Evolutionary conservation across 164 flowering plant genomes (phyloP), one percentile per base, ranked within the genome.

Genomic region (Buxus sempervirens): DNA sequence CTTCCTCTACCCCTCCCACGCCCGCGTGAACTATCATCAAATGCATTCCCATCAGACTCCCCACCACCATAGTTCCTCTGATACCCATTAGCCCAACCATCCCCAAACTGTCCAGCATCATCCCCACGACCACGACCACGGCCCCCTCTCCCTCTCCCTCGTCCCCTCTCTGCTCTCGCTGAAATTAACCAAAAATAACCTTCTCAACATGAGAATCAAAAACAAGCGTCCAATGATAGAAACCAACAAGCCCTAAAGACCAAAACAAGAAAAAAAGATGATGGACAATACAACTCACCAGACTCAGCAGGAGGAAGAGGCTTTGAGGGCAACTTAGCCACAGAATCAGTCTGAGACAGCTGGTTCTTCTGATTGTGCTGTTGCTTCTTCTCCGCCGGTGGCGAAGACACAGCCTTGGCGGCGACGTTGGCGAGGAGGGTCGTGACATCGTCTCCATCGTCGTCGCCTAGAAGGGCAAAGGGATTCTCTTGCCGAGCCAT

Each of bases 381-480:
- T 36, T 14, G n/a, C 49, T 70, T 70, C 72, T 63, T 54, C 59
- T 57, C 61, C 9, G 51, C 12, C 7, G 70, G 60, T 0, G 72
- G 66, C 9, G 73, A 41, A 9, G 65, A 10, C 0, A 7, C 66
- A 5, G 42, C 49, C 69, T 70, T 70, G 28, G 72, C 66, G 28
- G 75, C 72, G 61, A 65, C 72, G 19, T 49, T 55, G 5, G 77
- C 75, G 3, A 70, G 22, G 20, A 78, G 73, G 4, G 61, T 24
- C 2, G 58, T 36, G 36, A 78, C 14, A 56, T 75, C 79, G 55
- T 78, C 81, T 6, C 67, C 63, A 26, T 73, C 81, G 8, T 75
- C 81, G 24, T 73, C 81, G 45, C 26, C 57, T 49, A 78, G 62
- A 15, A 78, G 75, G 26, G 74, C 79, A 60, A 78, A 78, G 4